Evolutionary conservation across 78 protist species (phyloP).

Genomic region (Dictyostelium discoideum): DNA sequence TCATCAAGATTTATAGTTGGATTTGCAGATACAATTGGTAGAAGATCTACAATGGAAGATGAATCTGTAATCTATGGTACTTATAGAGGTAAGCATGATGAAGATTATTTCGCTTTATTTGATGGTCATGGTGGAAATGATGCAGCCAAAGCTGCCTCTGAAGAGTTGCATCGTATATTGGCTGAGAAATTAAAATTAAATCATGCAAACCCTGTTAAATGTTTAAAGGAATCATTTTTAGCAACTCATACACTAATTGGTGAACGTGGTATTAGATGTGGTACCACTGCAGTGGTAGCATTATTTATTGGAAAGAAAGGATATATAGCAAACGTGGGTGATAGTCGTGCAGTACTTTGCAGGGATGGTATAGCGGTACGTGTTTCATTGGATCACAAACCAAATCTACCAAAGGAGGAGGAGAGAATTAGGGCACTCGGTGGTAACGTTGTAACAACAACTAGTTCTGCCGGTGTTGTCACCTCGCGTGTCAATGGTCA

Average conservation of each 20-base stretch:
- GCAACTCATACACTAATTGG: slow-evolving; percentile 1
- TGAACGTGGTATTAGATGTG: slow-evolving; percentile 72
- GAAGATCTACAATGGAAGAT: slow-evolving; percentile 90
- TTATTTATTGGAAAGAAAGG: slow-evolving; percentile 73
- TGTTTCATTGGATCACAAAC: slow-evolving; percentile 87
- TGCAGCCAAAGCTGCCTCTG: slow-evolving; percentile 59
- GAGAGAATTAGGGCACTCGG: slow-evolving; percentile 76
- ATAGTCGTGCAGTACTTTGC: slow-evolving; percentile 85
- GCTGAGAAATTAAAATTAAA: slow-evolving; percentile 31
- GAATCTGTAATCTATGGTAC: slow-evolving; percentile 66
- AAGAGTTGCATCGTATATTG: slow-evolving; percentile 39
- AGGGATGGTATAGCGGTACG: slow-evolving; percentile 76
- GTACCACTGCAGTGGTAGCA: slow-evolving; percentile 87
- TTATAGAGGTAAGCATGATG: slow-evolving; percentile 78
- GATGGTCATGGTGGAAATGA: slow-evolving; percentile 92
- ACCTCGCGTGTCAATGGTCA: slow-evolving; percentile 85
- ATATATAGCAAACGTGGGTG: slow-evolving; percentile 89
- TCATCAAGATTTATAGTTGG: slow-evolving; percentile 82
- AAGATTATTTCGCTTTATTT: slow-evolving; percentile 82
- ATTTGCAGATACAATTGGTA: slow-evolving; percentile 88
- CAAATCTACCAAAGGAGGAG: slow-evolving; percentile 77
- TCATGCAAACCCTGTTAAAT: slow-evolving; percentile 25
- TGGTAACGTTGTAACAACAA: slow-evolving; percentile 74
- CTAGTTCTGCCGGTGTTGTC: background rate
- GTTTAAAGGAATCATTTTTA: slow-evolving; percentile 60